These are phyloP conservation scores for Candida hungchunana DNA, from an alignment of 805 yeast species.

Conservation along the genomic window DNA sequence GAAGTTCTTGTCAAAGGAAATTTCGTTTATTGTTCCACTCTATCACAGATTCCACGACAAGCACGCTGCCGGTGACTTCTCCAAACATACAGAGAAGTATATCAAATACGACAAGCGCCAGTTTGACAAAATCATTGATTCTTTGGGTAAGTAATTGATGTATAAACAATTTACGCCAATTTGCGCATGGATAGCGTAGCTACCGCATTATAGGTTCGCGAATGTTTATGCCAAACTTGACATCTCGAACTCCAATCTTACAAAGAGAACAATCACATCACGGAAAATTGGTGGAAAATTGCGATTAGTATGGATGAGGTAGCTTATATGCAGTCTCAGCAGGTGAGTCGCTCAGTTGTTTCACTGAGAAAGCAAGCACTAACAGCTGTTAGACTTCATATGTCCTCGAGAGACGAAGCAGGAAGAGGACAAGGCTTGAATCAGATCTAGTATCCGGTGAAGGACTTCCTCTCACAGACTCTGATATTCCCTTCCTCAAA, in stretches of 20 bases:
- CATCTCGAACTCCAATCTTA: no score
- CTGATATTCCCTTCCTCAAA: slow-evolving; percentile 14
- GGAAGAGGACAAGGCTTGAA: slow-evolving; percentile 5
- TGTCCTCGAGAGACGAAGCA: slow-evolving; percentile 12
- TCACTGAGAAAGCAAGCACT: not conserved
- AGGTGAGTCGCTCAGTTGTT: slow-evolving; percentile 9
- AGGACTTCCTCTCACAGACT: slow-evolving; percentile 8
- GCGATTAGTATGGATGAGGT: slow-evolving; percentile 8
- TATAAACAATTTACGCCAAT: no score
- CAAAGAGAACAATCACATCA: no score
- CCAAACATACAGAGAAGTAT: slow-evolving; percentile 68
- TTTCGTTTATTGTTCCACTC: slow-evolving; percentile 71
- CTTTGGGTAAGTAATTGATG: slow-evolving; percentile 22
- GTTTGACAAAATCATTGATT: slow-evolving; percentile 35
- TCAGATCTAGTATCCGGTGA: slow-evolving; percentile 13
- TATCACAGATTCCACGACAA: slow-evolving; percentile 83
- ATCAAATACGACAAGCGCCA: slow-evolving; percentile 56
- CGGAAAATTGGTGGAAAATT: no score
- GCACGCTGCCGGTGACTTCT: slow-evolving; percentile 61
- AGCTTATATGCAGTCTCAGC: slow-evolving; percentile 15
- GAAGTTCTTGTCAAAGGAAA: slow-evolving; percentile 62
- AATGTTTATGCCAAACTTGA: no score
- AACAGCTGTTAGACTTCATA: slow-evolving; percentile 19
- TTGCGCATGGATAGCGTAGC: no score
- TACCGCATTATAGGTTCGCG: no score